These are phyloP conservation scores for Orbilia quercus DNA, from an alignment of 2,329 filamentous ascomycete genomes.

Conservation along the genomic window DNA sequence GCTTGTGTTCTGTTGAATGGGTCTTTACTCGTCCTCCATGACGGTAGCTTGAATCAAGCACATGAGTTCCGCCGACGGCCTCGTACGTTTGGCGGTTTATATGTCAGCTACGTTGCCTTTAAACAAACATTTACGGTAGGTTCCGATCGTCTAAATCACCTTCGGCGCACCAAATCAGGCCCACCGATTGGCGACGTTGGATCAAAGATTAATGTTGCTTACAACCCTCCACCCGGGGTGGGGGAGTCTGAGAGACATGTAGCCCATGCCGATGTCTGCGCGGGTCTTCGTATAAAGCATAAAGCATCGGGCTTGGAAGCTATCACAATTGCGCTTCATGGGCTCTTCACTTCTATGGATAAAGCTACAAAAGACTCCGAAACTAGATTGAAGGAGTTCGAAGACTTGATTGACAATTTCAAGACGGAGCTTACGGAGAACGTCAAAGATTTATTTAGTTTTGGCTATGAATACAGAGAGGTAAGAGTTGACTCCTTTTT, in stretches of 20 bases:
- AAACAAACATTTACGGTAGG: conserved; percentile 4
- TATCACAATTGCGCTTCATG: conserved; percentile 18
- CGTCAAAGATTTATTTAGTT: conserved; percentile 2
- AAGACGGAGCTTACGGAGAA: background rate
- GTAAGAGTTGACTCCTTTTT: background rate
- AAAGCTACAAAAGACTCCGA: background rate
- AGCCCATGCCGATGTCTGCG: background rate
- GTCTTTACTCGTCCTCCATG: conserved; percentile 24
- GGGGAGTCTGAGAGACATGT: background rate
- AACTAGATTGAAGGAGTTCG: background rate
- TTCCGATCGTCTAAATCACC: background rate
- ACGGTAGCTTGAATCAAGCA: conserved; percentile 19
- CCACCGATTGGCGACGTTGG: conserved; percentile 8
- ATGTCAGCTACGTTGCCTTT: conserved; percentile 19
- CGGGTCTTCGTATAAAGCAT: conserved; percentile 20
- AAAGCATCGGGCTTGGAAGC: background rate
- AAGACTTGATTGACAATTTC: background rate
- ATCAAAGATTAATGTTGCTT: conserved; percentile 4
- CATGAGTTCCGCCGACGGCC: conserved; percentile 17
- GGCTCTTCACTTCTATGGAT: background rate
- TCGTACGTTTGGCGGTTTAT: conserved; percentile 30
- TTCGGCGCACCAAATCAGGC: background rate
- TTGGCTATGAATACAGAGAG: background rate
- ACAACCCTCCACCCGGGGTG: background rate
- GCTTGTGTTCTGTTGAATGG: conserved; percentile 32